Base-by-base conservation (phyloP, 345 rosid species). In the Citrus australasica region DNA sequence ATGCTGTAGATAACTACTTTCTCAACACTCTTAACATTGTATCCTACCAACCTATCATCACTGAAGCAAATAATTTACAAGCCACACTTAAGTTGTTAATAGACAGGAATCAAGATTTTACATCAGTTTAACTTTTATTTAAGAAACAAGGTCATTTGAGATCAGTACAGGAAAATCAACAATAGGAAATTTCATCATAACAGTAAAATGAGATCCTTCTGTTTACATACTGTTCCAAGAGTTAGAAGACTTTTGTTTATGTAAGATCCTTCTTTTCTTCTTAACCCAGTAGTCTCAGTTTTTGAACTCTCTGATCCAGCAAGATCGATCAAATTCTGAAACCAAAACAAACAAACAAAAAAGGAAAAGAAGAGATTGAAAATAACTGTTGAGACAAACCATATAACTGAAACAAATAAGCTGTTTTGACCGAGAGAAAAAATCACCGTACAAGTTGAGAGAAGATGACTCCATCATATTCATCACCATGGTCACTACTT, bases 221-320 rank as follows among this genome's bases (percentile, higher is more conserved):
- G 59, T 69, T 76, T 80, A 87, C 96, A 14, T 86, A 97, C 99
- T 66, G 99, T 94, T 85, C 99, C 99, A 83, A 97, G 95, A 81
- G 99, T 97, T 42, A 97, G 89, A 84, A 97, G 99, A 78, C 98
- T 97, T 90, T 97, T 97, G 90, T 97, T 97, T 81, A 97, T 97
- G 87, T 93, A 97, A 81, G 99, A 87, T 81, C 98, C 99, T 85
- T 97, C 99, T 85, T 94, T 97, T 82, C 99, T 92, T 85, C 99
- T 83, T 67, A 97, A 69, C 73, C 99, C 99, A 79, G 97, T 94
- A 78, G 99, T 97, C 87, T 97, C 99, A 21, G 99, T 94, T 88
- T 97, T 97, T 78, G 99, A 94, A 86, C 99, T 97, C 90, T 97
- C 99, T 70, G 99, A 97, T 82, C 99, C 99, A 82, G 99, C 99